A percentile compares a stretch with the other conserved stretches of the same genome.
These are phyloP conservation scores for Neoascochyta sp. DNA, from an alignment of 2,329 filamentous ascomycete genomes.

Conservation along the genomic window DNA sequence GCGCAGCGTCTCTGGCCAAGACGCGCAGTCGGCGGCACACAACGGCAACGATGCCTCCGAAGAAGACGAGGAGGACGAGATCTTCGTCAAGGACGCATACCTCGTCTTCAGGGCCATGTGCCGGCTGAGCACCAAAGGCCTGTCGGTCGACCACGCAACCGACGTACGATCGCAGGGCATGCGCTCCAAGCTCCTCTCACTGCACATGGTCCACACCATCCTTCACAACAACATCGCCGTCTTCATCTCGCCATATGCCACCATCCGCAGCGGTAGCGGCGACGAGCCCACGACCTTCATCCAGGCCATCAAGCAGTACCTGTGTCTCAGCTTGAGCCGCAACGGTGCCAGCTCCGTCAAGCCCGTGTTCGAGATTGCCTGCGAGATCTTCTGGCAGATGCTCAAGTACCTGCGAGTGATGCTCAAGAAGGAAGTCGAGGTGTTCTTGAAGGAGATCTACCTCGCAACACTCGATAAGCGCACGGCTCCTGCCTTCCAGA, in stretches of 20 bases:
- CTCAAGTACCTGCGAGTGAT: slow-evolving; percentile 87
- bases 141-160: slow-evolving; percentile 85
- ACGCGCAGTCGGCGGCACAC: slow-evolving; percentile 37
- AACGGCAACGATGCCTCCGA: slow-evolving; percentile 52
- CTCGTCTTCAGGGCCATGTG: slow-evolving; percentile 96
- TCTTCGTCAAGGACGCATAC: slow-evolving; percentile 95
- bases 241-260: slow-evolving; percentile 87
- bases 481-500: slow-evolving; percentile 83
- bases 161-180: slow-evolving; percentile 93
- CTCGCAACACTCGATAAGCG: slow-evolving; percentile 84
- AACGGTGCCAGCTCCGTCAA: slow-evolving; percentile 94
- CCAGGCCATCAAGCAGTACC: slow-evolving; percentile 93
- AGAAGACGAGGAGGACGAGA: slow-evolving; percentile 79
- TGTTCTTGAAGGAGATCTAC: slow-evolving; percentile 97
- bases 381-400: slow-evolving; percentile 98
- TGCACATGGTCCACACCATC: slow-evolving; percentile 92
- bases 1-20: slow-evolving; percentile 45
- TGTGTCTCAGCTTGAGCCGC: slow-evolving; percentile 89
- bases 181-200: slow-evolving; percentile 91
- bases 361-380: slow-evolving; percentile 89
- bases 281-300: slow-evolving; percentile 86
- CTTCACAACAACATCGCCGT: slow-evolving; percentile 90
- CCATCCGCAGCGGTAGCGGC: slow-evolving; percentile 85
- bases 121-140: slow-evolving; percentile 88
- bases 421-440: slow-evolving; percentile 98